Evolutionary conservation across 352 stramenopile genomes (phyloP), one percentile per base, ranked within the genome.

Genomic region (Phytopythium vexans): DNA sequence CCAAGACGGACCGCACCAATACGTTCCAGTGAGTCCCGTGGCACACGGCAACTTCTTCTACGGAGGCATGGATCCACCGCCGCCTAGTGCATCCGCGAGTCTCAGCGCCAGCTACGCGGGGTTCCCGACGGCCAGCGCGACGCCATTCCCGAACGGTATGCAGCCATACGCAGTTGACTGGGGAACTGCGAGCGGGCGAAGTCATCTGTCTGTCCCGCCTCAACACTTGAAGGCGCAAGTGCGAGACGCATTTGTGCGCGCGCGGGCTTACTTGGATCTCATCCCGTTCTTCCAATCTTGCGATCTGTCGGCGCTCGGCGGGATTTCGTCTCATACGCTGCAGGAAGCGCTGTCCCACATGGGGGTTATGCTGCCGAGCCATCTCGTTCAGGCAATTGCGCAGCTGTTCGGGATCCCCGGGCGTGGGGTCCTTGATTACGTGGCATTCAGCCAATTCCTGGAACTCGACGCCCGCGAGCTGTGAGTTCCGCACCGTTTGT

Each of bases 231-330:
- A 82, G 40, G 52, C 49, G 3, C 70, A 84, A 41, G 39, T 87
- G 16, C 65, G 73, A 27, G 66, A 84, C 16, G 72, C 68, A 6
- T 74, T 87, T 40, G 64, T 72, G 38, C 62, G 68, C 34, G 70
- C 70, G 2, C 76, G 80, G 33, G 56, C 66, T 11, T 83, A 73
- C 39, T 40, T 77, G 10, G 70, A 85, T 33, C 45, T 85, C 8
- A 52, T 68, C 0, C 63, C 70, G 12, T 77, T 89, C 38, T 79
- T 86, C 48, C 68, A 70, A 49, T 71, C 65, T 27, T 84, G 80
- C 48, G 78, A 89, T 36, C 38, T 62, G n/a, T 52, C 60, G 10
- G 58, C 61, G 12, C 44, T 52, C 0, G 78, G 78, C 6, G 56
- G 62, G 0, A 59, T 89, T 8, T 67, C 69, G 1, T 46, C 81